Evolutionary conservation across 805 yeast species (phyloP).

Genomic region (Lipomyces mesembrius): DNA sequence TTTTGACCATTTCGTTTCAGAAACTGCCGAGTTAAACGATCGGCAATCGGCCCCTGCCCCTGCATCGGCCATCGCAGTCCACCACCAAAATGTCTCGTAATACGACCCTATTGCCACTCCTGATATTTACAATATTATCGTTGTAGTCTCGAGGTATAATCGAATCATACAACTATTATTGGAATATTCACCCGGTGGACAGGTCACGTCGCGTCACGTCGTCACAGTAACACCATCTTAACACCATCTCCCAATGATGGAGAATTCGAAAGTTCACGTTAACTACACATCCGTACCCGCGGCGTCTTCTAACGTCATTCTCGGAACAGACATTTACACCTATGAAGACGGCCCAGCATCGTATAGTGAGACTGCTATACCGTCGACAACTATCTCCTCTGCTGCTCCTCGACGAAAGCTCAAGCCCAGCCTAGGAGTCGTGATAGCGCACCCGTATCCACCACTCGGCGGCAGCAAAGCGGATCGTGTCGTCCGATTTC

Average conservation of each 20-base stretch:
- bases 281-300: conserved; percentile 28
- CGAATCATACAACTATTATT: background rate
- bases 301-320: conserved; percentile 16
- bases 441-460: conserved; percentile 36
- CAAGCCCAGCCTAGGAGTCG: conserved; percentile 30
- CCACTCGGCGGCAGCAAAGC: conserved; percentile 34
- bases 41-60: too few species aligned
- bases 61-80: background rate
- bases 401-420: conserved; percentile 13
- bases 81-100: background rate
- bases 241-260: background rate
- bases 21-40: too few species aligned
- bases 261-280: conserved; percentile 20
- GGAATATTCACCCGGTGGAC: background rate
- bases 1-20: too few species aligned
- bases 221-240: background rate
- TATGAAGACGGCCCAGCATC: conserved; percentile 13
- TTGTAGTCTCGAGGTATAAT: background rate
- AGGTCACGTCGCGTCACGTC: background rate
- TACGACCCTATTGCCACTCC: background rate
- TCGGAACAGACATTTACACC: conserved; percentile 35
- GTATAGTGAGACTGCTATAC: conserved; percentile 13
- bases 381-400: conserved; percentile 4
- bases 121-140: background rate
- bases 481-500: conserved; percentile 28